Evolutionary conservation across 192 early-diverging fungal genomes (phyloP).

Genomic region (Entomortierella lignicola): DNA sequence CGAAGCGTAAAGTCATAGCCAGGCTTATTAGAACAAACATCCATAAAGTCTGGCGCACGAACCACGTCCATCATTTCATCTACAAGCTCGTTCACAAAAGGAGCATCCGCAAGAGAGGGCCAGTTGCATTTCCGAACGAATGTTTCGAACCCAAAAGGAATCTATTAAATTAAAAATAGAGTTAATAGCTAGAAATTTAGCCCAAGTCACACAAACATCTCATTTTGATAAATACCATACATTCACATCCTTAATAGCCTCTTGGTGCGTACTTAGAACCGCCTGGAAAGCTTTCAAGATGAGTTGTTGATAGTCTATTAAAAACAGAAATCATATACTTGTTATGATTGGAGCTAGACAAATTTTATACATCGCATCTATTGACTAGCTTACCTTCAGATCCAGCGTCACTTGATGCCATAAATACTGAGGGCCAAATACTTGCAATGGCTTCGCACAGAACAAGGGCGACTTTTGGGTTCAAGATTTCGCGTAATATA

Average conservation of each 20-base stretch:
- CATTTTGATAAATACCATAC: not conserved
- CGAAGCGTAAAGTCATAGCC: constrained; percentile 14
- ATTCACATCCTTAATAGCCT: not conserved
- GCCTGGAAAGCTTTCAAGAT: constrained; percentile 24
- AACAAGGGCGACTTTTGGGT: constrained; percentile 7
- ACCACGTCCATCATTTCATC: constrained; percentile 20
- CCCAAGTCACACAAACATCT: too few species aligned
- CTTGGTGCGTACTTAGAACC: constrained; percentile 22
- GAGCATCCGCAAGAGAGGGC: constrained; percentile 20
- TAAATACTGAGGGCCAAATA: constrained; percentile 32
- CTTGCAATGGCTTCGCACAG: constrained; percentile 37
- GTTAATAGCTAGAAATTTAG: too few species aligned
- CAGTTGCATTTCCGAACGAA: constrained; percentile 28
- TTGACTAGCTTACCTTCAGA: constrained; percentile 1
- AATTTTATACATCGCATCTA: too few species aligned
- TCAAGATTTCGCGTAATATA: constrained; percentile 18
- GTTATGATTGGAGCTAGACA: too few species aligned
- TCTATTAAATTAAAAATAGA: too few species aligned
- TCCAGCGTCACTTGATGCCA: not conserved
- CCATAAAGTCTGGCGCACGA: constrained; percentile 3
- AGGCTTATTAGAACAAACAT: not conserved
- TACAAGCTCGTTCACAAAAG: constrained; percentile 32
- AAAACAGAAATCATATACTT: not conserved
- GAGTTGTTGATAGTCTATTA: constrained; percentile 8
- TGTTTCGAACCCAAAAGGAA: constrained; percentile 19